Evolutionary conservation across 2,329 filamentous ascomycete genomes (phyloP).

Genomic region (Colletotrichum lindemuthianum): DNA sequence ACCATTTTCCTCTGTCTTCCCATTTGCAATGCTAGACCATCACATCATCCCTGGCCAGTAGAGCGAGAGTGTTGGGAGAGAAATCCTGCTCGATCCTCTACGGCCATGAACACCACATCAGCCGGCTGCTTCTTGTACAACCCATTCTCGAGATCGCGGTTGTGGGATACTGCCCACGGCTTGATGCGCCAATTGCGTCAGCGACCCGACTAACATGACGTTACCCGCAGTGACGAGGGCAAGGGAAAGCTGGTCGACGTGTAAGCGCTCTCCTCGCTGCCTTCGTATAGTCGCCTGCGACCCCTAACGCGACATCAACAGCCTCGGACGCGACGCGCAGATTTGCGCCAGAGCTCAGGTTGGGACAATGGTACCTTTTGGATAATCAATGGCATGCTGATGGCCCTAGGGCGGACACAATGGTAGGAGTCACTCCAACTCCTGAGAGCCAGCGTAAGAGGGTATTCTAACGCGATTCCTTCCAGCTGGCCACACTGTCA

Average conservation of each 20-base stretch:
- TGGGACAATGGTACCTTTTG: slow-evolving; percentile 30
- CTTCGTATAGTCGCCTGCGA: slow-evolving; percentile 34
- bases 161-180: neutral
- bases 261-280: slow-evolving; percentile 38
- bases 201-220: slow-evolving; percentile 20
- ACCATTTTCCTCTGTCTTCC: slow-evolving; percentile 37
- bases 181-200: slow-evolving; percentile 18
- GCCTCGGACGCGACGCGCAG: slow-evolving; percentile 39
- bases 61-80: neutral
- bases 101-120: neutral
- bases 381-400: slow-evolving; percentile 35
- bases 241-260: slow-evolving; percentile 52
- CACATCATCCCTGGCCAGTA: slow-evolving; percentile 16
- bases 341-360: slow-evolving; percentile 36
- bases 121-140: neutral
- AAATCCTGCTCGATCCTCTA: too few species aligned
- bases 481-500: slow-evolving; percentile 36
- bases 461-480: slow-evolving; percentile 33
- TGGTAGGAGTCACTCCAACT: slow-evolving; percentile 40
- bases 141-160: neutral
- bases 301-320: slow-evolving; percentile 34
- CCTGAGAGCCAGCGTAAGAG: slow-evolving; percentile 23
- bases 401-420: slow-evolving; percentile 44
- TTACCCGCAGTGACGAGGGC: slow-evolving; percentile 47
- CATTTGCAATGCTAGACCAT: slow-evolving; percentile 31